phyloP scores from a whole-genome alignment of 768 basidiomycete species.

The Lentinus tigrinus region DNA sequence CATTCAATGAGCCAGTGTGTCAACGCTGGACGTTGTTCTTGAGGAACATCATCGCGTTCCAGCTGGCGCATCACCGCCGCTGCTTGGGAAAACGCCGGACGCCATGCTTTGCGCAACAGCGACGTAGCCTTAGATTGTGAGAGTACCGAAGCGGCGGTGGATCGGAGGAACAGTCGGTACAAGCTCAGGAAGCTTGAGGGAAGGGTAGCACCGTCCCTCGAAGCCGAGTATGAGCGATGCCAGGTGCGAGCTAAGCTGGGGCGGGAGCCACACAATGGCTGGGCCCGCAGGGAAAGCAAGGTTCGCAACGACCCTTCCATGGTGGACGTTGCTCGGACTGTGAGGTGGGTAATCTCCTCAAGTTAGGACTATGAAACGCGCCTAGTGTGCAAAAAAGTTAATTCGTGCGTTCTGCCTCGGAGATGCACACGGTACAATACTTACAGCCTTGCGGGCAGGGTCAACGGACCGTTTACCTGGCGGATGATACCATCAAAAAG shows the following conservation, averaged over 20 bases:
- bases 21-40: slow-evolving; percentile 29
- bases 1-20: slow-evolving; percentile 49
- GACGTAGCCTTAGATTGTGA: slow-evolving; percentile 45
- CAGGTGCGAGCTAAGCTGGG: background rate
- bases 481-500: too few relatives aligned
- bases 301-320: too few relatives aligned
- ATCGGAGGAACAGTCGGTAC: slow-evolving; percentile 60
- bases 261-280: too few relatives aligned
- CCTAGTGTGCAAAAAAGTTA: too few relatives aligned
- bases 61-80: slow-evolving; percentile 43
- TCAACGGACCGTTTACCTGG: too few relatives aligned
- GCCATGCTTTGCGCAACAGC: slow-evolving; percentile 48
- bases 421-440: too few relatives aligned
- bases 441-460: too few relatives aligned
- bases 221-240: background rate
- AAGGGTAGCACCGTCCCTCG: slow-evolving; percentile 7
- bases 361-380: too few relatives aligned
- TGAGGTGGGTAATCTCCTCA: too few relatives aligned
- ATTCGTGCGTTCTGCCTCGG: too few relatives aligned
- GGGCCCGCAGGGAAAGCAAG: too few relatives aligned
- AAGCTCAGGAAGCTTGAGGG: slow-evolving; percentile 49
- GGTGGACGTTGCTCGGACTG: too few relatives aligned
- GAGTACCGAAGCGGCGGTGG: slow-evolving; percentile 56
- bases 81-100: slow-evolving; percentile 55
- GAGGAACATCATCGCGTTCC: slow-evolving; percentile 29